Evolutionary conservation across 2,329 filamentous ascomycete species (phyloP).

Genomic region (Colletotrichum lindemuthianum): DNA sequence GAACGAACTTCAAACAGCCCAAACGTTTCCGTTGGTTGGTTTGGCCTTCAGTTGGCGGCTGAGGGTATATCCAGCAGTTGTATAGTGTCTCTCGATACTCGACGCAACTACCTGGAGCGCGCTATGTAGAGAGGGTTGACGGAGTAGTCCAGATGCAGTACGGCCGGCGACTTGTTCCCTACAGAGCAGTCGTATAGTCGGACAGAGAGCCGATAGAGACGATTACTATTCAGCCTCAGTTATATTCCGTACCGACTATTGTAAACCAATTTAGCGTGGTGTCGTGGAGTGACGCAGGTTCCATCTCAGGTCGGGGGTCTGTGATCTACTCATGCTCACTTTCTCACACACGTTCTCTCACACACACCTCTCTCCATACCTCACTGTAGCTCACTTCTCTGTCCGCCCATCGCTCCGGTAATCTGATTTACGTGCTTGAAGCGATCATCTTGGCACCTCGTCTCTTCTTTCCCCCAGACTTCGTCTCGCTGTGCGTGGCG

Average conservation of each 20-base stretch:
- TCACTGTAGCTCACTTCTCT: neutral
- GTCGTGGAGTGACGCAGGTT: neutral
- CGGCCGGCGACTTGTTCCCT: neutral
- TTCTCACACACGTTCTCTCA: too few relatives aligned
- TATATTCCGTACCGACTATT: too few relatives aligned
- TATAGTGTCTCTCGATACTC: too few relatives aligned
- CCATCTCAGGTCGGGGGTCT: conserved; percentile 6
- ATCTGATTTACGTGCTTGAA: conserved; percentile 28
- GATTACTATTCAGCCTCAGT: too few relatives aligned
- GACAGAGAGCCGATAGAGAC: too few relatives aligned
- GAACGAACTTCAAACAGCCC: conserved; percentile 34
- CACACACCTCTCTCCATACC: too few relatives aligned
- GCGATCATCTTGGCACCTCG: conserved; percentile 33
- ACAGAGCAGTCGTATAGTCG: too few relatives aligned
- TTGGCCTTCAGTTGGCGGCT: conserved; percentile 10
- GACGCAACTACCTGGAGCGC: too few relatives aligned
- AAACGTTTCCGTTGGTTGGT: conserved; percentile 33
- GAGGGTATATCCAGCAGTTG: neutral
- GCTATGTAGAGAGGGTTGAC: too few relatives aligned
- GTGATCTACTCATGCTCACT: neutral
- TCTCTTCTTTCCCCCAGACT: conserved; percentile 34
- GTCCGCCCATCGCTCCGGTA: conserved; percentile 9
- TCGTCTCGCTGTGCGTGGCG: conserved; percentile 2
- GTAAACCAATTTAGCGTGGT: too few relatives aligned
- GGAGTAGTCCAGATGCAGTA: neutral